Evolutionary conservation across 495 filamentous ascomycete genomes (phyloP).

Genomic region (Aspergillus funiculosus): DNA sequence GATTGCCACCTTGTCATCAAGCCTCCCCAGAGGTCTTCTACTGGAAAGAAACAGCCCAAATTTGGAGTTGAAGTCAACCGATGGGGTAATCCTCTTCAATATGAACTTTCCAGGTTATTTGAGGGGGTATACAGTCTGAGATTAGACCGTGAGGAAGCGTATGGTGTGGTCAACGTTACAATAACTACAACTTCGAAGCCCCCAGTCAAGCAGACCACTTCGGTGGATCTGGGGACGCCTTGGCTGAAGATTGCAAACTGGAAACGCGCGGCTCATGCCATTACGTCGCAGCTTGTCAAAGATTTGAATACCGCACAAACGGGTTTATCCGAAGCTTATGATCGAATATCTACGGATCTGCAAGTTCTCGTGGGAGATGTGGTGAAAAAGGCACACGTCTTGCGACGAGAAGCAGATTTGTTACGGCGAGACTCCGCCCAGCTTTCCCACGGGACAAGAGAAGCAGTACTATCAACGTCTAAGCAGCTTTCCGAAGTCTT

Average conservation of each 20-base stretch:
- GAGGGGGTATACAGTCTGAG: slow-evolving; percentile 55
- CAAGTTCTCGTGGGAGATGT: slow-evolving; percentile 46
- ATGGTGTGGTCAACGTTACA: slow-evolving; percentile 52
- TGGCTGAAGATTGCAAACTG: slow-evolving; percentile 56
- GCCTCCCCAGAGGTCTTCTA: slow-evolving; percentile 45
- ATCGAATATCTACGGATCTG: slow-evolving; percentile 46
- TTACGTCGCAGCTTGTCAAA: slow-evolving; percentile 39
- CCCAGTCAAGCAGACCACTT: slow-evolving; percentile 46
- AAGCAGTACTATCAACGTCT: slow-evolving; percentile 31
- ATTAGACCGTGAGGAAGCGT: slow-evolving; percentile 52
- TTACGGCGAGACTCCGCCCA: slow-evolving; percentile 25
- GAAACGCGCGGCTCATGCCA: slow-evolving; percentile 43
- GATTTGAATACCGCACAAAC: slow-evolving; percentile 43
- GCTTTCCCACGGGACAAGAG: slow-evolving; percentile 17
- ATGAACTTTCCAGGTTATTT: slow-evolving; percentile 48
- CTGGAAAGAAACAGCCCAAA: slow-evolving; percentile 43
- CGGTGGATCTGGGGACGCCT: slow-evolving; percentile 56
- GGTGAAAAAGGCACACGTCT: slow-evolving; percentile 36
- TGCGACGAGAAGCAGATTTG: slow-evolving; percentile 30
- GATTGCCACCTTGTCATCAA: slow-evolving; percentile 57
- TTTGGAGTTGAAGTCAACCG: slow-evolving; percentile 50
- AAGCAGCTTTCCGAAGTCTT: slow-evolving; percentile 36
- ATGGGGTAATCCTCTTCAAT: slow-evolving; percentile 35
- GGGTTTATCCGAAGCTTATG: slow-evolving; percentile 36
- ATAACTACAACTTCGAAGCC: slow-evolving; percentile 49